Evolutionary conservation across 768 basidiomycete genomes (phyloP).

Genomic region (Hydnum rufescens): DNA sequence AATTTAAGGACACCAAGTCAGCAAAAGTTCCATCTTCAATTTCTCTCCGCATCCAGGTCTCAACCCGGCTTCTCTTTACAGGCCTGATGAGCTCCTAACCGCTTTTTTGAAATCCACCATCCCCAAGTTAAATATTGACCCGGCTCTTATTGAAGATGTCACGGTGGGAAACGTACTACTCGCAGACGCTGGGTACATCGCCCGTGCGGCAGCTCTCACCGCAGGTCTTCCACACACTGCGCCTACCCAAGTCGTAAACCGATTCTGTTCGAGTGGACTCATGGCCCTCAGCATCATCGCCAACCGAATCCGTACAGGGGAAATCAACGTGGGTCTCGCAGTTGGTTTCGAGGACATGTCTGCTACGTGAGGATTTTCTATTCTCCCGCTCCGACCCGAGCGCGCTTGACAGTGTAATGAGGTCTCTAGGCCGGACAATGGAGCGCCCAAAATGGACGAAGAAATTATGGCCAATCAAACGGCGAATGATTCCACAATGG

Average conservation of each 20-base stretch:
- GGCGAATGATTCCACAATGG: constrained; percentile 14
- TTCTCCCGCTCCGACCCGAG: too few relatives aligned
- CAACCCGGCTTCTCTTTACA: background rate
- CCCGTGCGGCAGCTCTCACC: constrained; percentile 52
- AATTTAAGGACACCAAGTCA: constrained; percentile 44
- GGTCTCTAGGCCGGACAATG: constrained; percentile 1
- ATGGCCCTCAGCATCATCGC: constrained; percentile 64
- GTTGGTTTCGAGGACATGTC: constrained; percentile 12
- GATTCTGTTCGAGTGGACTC: constrained; percentile 73
- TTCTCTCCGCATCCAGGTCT: background rate
- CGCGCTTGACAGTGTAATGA: background rate
- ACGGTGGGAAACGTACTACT: constrained; percentile 62
- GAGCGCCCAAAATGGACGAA: constrained; percentile 8
- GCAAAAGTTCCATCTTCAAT: background rate
- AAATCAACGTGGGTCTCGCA: constrained; percentile 53
- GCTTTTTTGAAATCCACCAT: constrained; percentile 38
- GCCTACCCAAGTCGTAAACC: constrained; percentile 53
- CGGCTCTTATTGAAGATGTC: constrained; percentile 49
- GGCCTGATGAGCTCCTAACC: constrained; percentile 14
- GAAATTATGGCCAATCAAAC: constrained; percentile 13
- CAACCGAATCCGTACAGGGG: constrained; percentile 56
- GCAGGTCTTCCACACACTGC: constrained; percentile 67
- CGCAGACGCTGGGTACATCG: constrained; percentile 39
- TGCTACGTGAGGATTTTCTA: constrained; percentile 12
- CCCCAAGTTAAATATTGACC: constrained; percentile 39